Conservation (phyloP, 2,329 filamentous ascomycete species). For the Hymenotorrendiella dingleyae region DNA sequence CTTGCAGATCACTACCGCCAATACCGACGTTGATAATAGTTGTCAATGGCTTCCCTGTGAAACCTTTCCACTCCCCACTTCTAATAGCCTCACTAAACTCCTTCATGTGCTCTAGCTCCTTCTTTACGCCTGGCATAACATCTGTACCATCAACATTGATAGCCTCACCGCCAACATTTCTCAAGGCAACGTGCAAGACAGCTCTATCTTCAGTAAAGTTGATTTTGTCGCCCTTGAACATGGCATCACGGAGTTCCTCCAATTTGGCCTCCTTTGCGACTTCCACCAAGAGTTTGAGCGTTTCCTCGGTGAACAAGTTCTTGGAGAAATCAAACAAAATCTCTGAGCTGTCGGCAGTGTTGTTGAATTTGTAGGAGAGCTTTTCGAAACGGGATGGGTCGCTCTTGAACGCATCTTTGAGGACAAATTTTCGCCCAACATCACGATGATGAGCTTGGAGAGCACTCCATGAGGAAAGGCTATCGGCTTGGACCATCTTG, state of each 20-base stretch:
- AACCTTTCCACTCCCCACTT: conserved; percentile 95
- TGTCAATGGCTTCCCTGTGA: conserved; percentile 92
- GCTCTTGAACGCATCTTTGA: conserved; percentile 88
- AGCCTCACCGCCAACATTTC: conserved; percentile 78
- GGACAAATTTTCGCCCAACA: conserved; percentile 81
- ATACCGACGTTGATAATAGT: conserved; percentile 98
- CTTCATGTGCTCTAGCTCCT: conserved; percentile 94
- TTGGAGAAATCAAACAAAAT: conserved; percentile 99
- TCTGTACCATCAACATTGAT: conserved; percentile 85
- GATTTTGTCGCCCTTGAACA: conserved; percentile 98
- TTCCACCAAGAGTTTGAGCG: conserved; percentile 76
- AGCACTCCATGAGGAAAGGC: conserved; percentile 76
- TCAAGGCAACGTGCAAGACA: conserved; percentile 90
- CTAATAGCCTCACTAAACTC: conserved; percentile 94
- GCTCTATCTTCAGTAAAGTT: conserved; percentile 98
- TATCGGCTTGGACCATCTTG: conserved; percentile 59
- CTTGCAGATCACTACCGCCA: conserved; percentile 95
- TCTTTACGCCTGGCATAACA: conserved; percentile 89
- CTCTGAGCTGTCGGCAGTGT: conserved; percentile 70
- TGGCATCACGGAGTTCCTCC: conserved; percentile 90
- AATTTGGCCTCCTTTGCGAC: conserved; percentile 87
- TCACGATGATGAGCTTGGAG: conserved; percentile 86
- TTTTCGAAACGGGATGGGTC: conserved; percentile 86
- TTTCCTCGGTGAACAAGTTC: conserved; percentile 96
- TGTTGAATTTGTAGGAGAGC: conserved; percentile 80